Base-by-base conservation (phyloP, 352 stramenopile species). In the Globisporangium camurandrum region DNA sequence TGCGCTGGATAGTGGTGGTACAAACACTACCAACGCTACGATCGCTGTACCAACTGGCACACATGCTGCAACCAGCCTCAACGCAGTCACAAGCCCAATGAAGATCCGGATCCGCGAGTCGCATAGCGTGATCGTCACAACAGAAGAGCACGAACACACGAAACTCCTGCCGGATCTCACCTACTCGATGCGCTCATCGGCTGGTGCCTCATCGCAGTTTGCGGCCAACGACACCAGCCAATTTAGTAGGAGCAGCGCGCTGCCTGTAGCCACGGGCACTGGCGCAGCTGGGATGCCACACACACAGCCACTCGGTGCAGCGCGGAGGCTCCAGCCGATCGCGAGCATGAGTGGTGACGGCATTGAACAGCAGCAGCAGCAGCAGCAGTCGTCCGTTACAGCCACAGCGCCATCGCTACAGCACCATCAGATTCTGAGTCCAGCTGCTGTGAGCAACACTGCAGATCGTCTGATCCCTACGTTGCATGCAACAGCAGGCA, bases 61-160 rank as follows among this genome's bases (percentile, higher is more conserved):
- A 34, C 8, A 9, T 43, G n/a, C 6, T 31, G 33, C 17, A 26
- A 11, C 34, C 23, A 14, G 12, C 7, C 30, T 42, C 12, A 33
- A n/a, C 16, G 23, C n/a, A 6, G 10, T 23, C 23, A 50, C 24
- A 33, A 50, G 41, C 30, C 41, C 50, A 2, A 42, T 56, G 30
- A 56, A 56, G 50, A 56, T 56, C 31, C 14, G 50, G n/a, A 39
- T 56, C 22, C 50, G 50, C 8, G 41, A 56, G 33, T 28, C 43
- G 5, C 41, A 39, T 7, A 56, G 41, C 41, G 42, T 23, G 8
- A n/a, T 28, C 50, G 48, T 56, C 23, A 51, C 50, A 14, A 33
- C 36, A 8, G 50, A 56, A 16, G 50, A 56, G 42, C 50, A 56
- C 19, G 50, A 56, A 5, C 33, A 46, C 24, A 43, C 50, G 2